A percentile compares a stretch with the other conserved stretches of the same genome.
Evolutionary conservation across 768 basidiomycete species (phyloP).

Genomic region (Boletales sp.): DNA sequence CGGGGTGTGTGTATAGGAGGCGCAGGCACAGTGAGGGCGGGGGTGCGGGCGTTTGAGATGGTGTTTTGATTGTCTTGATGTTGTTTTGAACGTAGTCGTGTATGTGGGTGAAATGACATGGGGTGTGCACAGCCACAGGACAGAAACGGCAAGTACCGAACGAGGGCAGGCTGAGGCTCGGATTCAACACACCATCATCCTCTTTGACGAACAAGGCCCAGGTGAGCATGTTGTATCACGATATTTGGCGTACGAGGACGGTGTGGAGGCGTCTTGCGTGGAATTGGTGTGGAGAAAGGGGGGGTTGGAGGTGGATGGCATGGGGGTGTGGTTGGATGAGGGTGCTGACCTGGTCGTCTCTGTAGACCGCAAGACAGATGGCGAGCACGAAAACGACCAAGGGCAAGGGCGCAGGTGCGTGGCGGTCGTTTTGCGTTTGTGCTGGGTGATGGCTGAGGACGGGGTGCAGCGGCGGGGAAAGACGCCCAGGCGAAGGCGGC

Average conservation of each 20-base stretch:
- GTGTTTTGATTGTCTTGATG: slow-evolving; percentile 6
- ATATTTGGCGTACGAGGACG: not conserved
- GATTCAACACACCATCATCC: slow-evolving; percentile 3
- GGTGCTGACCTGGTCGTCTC: slow-evolving; percentile 2
- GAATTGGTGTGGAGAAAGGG: not conserved
- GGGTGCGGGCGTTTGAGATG: not conserved
- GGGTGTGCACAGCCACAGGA: slow-evolving; percentile 21
- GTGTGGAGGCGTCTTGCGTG: not conserved
- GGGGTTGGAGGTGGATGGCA: slow-evolving; percentile 19
- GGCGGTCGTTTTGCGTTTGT: slow-evolving; percentile 9
- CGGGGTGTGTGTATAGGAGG: slow-evolving; percentile 33
- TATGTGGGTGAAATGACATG: too few relatives aligned
- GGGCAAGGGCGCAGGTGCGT: slow-evolving; percentile 51
- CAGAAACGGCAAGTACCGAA: slow-evolving; percentile 23
- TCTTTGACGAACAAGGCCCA: slow-evolving; percentile 26
- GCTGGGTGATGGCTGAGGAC: slow-evolving; percentile 18
- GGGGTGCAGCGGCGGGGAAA: slow-evolving; percentile 15
- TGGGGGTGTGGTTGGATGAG: slow-evolving; percentile 16
- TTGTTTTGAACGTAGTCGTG: slow-evolving; percentile 11
- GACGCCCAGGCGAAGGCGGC: slow-evolving; percentile 84
- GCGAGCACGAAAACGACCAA: slow-evolving; percentile 67
- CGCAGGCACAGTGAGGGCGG: slow-evolving; percentile 39
- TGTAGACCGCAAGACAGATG: slow-evolving; percentile 40
- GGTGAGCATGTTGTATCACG: slow-evolving; percentile 14
- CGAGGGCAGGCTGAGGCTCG: not conserved